These are phyloP conservation scores for Lactarius trivialis DNA, from an alignment of 768 basidiomycete genomes.

Conservation along the genomic window DNA sequence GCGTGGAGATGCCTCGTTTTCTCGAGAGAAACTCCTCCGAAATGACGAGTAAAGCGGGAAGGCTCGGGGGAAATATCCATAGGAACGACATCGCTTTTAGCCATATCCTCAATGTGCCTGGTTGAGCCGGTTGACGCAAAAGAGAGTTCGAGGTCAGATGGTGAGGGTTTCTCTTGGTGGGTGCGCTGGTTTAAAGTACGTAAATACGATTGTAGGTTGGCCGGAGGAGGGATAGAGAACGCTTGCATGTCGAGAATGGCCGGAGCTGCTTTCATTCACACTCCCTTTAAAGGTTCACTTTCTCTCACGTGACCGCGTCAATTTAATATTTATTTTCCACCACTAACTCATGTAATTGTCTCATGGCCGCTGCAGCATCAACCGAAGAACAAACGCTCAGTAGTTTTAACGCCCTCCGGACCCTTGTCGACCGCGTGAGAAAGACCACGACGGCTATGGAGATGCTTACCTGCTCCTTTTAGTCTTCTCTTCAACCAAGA, in stretches of 20 bases:
- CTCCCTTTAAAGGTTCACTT: constrained; percentile 18
- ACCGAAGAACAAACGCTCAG: neutral
- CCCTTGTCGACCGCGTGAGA: neutral
- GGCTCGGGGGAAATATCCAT: constrained; percentile 82
- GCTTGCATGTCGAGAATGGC: constrained; percentile 40
- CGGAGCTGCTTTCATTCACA: neutral
- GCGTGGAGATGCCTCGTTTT: constrained; percentile 50
- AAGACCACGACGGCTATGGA: neutral
- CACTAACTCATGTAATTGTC: neutral
- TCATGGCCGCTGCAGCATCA: neutral
- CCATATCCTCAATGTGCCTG: constrained; percentile 42
- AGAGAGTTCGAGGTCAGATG: constrained; percentile 74
- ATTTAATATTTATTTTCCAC: too few relatives aligned
- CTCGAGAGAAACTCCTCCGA: constrained; percentile 28
- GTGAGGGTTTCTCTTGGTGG: constrained; percentile 57
- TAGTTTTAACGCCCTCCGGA: constrained; percentile 14
- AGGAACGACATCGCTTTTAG: constrained; percentile 41
- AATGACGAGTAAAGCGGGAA: constrained; percentile 27
- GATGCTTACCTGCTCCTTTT: constrained; percentile 41
- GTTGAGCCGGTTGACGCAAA: constrained; percentile 63
- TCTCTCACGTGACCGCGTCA: constrained; percentile 18
- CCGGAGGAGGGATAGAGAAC: constrained; percentile 39
- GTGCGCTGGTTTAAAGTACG: constrained; percentile 35
- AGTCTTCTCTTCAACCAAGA: constrained; percentile 43
- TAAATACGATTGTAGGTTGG: constrained; percentile 37